Evolutionary conservation across 2,329 filamentous ascomycete genomes (phyloP).

Genomic region (Talaromyces sp.): DNA sequence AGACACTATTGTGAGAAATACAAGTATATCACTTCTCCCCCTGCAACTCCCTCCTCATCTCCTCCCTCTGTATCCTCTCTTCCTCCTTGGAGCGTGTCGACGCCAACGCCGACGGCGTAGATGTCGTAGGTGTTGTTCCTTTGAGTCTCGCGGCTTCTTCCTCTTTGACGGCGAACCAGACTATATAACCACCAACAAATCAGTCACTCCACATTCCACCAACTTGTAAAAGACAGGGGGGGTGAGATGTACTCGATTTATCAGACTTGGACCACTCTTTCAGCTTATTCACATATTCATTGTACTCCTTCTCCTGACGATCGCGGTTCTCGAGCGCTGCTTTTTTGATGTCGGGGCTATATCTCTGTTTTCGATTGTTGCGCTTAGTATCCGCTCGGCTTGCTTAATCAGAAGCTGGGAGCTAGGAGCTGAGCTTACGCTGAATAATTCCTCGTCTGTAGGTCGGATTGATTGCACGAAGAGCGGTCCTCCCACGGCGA

Average conservation of each 20-base stretch:
- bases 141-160: constrained; percentile 34
- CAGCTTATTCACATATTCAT: constrained; percentile 77
- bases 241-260: constrained; percentile 68
- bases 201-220: no score
- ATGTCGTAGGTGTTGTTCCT: constrained; percentile 27
- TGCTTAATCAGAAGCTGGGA: neutral
- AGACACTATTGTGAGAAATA: neutral
- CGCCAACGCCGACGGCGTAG: constrained; percentile 16
- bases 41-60: constrained; percentile 42
- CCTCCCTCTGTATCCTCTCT: constrained; percentile 35
- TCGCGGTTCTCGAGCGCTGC: constrained; percentile 76
- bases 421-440: constrained; percentile 40
- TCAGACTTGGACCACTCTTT: constrained; percentile 90
- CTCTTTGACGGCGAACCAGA: constrained; percentile 43
- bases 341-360: constrained; percentile 93
- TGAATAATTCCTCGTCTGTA: constrained; percentile 87
- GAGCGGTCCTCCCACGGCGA: constrained; percentile 81
- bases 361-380: constrained; percentile 54
- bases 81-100: constrained; percentile 34
- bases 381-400: neutral
- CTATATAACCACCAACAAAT: constrained; percentile 24
- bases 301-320: constrained; percentile 78
- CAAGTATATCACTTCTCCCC: constrained; percentile 32
- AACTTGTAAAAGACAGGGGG: no score
- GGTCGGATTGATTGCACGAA: constrained; percentile 72